phyloP scores from a whole-genome alignment of 1,284 basidiomycete species.

The Ustilago tritici region DNA sequence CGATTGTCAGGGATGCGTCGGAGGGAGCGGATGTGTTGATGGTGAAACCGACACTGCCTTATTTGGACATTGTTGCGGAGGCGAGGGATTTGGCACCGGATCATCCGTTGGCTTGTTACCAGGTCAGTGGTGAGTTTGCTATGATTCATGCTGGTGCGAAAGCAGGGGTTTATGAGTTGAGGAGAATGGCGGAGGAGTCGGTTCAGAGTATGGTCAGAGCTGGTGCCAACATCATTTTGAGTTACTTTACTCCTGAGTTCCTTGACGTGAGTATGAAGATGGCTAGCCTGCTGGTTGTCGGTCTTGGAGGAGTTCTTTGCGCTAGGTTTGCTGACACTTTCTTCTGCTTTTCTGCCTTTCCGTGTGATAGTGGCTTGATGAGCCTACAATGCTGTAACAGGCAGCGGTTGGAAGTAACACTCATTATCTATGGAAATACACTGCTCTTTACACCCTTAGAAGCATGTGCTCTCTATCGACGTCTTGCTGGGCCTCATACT shows the following conservation, averaged over 20 bases:
- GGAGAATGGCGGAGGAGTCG: conserved; percentile 92
- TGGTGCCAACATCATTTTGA: conserved; percentile 88
- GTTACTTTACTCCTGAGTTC: conserved; percentile 96
- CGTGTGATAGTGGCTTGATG: conserved; percentile 43
- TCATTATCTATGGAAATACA: background rate
- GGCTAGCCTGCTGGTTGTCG: background rate
- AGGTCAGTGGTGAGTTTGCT: conserved; percentile 84
- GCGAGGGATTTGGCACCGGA: conserved; percentile 84
- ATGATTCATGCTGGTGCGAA: conserved; percentile 94
- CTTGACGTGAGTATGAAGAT: conserved; percentile 51
- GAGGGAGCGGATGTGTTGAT: conserved; percentile 99
- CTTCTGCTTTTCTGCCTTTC: background rate
- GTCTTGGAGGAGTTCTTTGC: background rate
- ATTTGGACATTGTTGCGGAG: conserved; percentile 94
- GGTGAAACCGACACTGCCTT: conserved; percentile 96
- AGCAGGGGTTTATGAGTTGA: conserved; percentile 91
- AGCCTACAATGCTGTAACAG: conserved; percentile 31
- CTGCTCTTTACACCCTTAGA: background rate
- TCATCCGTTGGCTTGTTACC: conserved; percentile 90
- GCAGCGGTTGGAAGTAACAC: too few relatives aligned
- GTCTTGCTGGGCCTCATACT: background rate
- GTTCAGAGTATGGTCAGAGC: conserved; percentile 90
- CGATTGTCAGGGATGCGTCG: conserved; percentile 86
- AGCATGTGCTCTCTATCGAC: background rate
- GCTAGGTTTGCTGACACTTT: background rate